phyloP scores from a whole-genome alignment of 345 rosid species.

The Tarenaya hassleriana region DNA sequence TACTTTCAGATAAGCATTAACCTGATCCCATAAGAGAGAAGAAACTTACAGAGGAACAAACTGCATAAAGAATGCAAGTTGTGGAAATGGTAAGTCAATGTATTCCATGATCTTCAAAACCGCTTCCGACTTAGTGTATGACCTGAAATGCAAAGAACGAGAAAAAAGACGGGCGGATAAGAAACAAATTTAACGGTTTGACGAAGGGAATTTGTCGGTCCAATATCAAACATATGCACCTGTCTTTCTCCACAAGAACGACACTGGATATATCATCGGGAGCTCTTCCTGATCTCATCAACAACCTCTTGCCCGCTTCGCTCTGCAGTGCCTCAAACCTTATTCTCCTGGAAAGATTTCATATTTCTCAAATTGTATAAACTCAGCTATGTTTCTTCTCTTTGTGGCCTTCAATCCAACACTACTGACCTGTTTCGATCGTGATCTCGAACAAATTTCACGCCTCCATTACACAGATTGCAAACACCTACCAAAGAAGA shows the following conservation, averaged over 20 bases:
- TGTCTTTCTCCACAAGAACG: conserved; percentile 71
- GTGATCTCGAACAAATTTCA: conserved; percentile 62
- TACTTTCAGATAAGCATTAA: no score
- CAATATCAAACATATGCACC: conserved; percentile 45
- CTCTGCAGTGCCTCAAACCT: conserved; percentile 92
- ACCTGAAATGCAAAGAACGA: conserved; percentile 45
- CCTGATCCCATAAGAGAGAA: neutral
- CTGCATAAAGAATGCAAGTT: conserved; percentile 62
- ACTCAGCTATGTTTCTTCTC: neutral
- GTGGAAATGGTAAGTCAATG: conserved; percentile 80
- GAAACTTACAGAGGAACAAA: conserved; percentile 73
- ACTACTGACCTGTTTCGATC: conserved; percentile 60
- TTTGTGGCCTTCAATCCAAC: neutral
- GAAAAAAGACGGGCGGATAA: neutral
- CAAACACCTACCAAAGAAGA: conserved; percentile 53
- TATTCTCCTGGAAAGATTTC: conserved; percentile 43
- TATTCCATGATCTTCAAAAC: conserved; percentile 84
- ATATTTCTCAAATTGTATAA: neutral
- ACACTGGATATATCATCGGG: conserved; percentile 96
- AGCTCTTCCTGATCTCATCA: conserved; percentile 84
- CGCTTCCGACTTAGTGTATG: conserved; percentile 78
- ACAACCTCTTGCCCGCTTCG: conserved; percentile 63
- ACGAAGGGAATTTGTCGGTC: no score
- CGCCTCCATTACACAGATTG: conserved; percentile 90
- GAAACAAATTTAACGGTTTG: neutral